phyloP scores from a whole-genome alignment of 768 basidiomycete species.

The Cubamyces sp. region DNA sequence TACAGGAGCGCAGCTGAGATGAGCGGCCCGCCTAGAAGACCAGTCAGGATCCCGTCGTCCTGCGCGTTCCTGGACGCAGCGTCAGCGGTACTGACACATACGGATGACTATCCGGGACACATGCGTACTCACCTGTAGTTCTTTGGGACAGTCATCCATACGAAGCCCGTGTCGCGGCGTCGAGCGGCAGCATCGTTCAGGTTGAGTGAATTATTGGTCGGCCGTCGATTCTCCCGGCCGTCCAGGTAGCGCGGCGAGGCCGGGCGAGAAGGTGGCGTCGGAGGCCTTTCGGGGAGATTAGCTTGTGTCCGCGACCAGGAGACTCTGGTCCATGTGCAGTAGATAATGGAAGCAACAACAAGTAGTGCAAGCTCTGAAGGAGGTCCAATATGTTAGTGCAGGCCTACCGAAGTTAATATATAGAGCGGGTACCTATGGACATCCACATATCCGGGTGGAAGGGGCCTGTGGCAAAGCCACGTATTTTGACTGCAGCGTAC shows the following conservation, averaged over 20 bases:
- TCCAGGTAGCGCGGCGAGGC: slow-evolving; percentile 52
- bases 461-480: slow-evolving; percentile 34
- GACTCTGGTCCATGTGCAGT: slow-evolving; percentile 65
- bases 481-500: slow-evolving; percentile 56
- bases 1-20: slow-evolving; percentile 72
- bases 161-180: slow-evolving; percentile 64
- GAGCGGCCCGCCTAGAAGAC: slow-evolving; percentile 81
- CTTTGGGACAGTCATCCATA: slow-evolving; percentile 92
- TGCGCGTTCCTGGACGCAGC: slow-evolving; percentile 59
- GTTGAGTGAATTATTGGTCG: slow-evolving; percentile 26
- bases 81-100: slow-evolving; percentile 5
- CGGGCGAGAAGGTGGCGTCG: slow-evolving; percentile 25
- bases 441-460: slow-evolving; percentile 46
- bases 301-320: slow-evolving; percentile 39
- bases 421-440: slow-evolving; percentile 49
- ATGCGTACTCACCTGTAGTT: slow-evolving; percentile 71
- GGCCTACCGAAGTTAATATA: neutral
- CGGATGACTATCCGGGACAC: neutral
- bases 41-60: slow-evolving; percentile 87
- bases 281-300: slow-evolving; percentile 18
- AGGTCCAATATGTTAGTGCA: slow-evolving; percentile 10
- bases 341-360: slow-evolving; percentile 56
- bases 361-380: slow-evolving; percentile 61
- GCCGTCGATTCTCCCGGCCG: slow-evolving; percentile 49
- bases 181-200: slow-evolving; percentile 33